A percentile compares a stretch with the other conserved stretches of the same genome.
These are phyloP conservation scores for Aspergillus sp. DNA, from an alignment of 2,329 filamentous ascomycete species.

Conservation along the genomic window DNA sequence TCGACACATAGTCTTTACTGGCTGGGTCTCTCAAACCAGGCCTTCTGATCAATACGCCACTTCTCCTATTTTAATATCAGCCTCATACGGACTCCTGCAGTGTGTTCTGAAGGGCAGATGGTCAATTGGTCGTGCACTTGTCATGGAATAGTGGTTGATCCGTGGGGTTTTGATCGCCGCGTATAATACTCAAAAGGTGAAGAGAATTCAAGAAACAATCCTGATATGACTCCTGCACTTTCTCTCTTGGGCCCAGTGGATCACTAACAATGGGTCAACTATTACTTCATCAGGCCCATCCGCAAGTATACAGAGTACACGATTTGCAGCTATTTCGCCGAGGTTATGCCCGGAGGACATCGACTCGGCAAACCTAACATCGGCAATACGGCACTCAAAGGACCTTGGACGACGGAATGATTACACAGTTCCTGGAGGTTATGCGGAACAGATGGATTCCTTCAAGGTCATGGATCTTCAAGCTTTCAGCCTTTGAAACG, in stretches of 20 bases:
- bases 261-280: background rate
- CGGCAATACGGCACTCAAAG: no score
- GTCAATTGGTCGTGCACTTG: background rate
- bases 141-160: background rate
- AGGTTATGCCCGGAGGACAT: background rate
- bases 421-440: no score
- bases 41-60: background rate
- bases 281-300: conserved; percentile 6
- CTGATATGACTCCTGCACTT: background rate
- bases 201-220: background rate
- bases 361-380: background rate
- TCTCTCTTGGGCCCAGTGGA: conserved; percentile 5
- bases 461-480: background rate
- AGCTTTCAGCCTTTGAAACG: background rate
- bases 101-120: background rate
- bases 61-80: background rate
- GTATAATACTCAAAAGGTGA: background rate
- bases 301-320: background rate
- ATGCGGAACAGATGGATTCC: background rate
- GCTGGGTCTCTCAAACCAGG: background rate
- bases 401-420: background rate
- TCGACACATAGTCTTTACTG: no score
- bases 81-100: background rate
- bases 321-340: background rate
- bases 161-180: background rate